A percentile compares a stretch with the other conserved stretches of the same genome.
Evolutionary conservation across 2,329 filamentous ascomycete genomes (phyloP).

Genomic region (Fusarium nygamai): DNA sequence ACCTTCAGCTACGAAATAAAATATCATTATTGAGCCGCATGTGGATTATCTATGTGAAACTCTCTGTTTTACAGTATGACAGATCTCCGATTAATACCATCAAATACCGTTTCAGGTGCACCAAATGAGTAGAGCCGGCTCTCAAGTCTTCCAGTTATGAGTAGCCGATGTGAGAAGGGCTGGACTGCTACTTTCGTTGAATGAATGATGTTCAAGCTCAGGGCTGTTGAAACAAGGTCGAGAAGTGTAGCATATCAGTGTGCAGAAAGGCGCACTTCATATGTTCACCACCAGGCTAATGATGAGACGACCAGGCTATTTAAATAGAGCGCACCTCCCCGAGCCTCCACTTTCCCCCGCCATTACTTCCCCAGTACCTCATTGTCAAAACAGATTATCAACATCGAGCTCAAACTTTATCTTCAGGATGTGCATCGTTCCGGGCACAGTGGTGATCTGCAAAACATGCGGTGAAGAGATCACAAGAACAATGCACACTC

Average conservation of each 20-base stretch:
- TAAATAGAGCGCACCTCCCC: no score
- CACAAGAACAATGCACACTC: background rate
- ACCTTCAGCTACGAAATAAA: background rate
- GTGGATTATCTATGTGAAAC: no score
- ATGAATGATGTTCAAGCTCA: accelerated
- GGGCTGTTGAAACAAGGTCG: accelerated
- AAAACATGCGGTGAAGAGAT: background rate
- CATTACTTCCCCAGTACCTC: no score
- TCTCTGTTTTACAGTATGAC: background rate
- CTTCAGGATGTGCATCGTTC: background rate
- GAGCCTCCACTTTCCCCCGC: no score
- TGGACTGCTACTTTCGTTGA: background rate
- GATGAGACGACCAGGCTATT: background rate
- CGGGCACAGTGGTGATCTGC: background rate
- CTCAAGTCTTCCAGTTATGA: no score
- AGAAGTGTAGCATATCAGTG: accelerated
- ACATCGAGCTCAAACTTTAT: accelerated
- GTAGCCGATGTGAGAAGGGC: accelerated
- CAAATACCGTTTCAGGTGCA: background rate
- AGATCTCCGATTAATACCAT: accelerated
- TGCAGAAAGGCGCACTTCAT: background rate
- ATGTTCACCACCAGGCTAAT: background rate
- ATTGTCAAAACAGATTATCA: background rate
- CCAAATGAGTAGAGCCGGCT: no score
- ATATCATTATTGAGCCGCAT: background rate